These are phyloP conservation scores for Magnolia officinalis DNA, from an alignment of 164 flowering plant species.

Conservation along the genomic window DNA sequence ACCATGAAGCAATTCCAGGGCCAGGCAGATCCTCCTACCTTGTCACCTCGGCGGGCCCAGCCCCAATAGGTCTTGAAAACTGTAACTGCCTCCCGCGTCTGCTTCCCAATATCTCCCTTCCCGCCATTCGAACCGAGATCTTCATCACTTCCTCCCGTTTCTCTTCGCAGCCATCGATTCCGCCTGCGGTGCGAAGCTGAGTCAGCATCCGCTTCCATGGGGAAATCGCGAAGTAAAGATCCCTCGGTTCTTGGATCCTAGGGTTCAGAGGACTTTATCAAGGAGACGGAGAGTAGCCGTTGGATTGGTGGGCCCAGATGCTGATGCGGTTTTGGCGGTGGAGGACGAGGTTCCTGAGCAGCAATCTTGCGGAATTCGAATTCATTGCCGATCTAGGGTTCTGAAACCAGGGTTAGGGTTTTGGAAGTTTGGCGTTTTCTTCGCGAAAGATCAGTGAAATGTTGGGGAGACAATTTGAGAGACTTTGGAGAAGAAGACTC, in stretches of 20 bases:
- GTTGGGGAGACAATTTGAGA: no score
- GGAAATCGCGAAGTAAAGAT: background rate
- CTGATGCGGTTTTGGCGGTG: slow-evolving; percentile 3
- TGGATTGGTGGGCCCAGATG: background rate
- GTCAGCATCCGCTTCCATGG: slow-evolving; percentile 26
- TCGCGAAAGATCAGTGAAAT: no score
- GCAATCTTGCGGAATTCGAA: slow-evolving; percentile 10
- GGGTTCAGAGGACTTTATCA: slow-evolving; percentile 1
- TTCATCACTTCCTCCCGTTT: background rate
- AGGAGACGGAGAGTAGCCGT: background rate
- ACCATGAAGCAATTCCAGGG: slow-evolving; percentile 97
- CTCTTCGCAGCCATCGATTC: slow-evolving; percentile 15
- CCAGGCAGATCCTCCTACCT: slow-evolving; percentile 84
- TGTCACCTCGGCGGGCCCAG: slow-evolving; percentile 40
- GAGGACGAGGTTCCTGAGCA: slow-evolving; percentile 8
- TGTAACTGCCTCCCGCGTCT: slow-evolving; percentile 10
- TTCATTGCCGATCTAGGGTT: slow-evolving; percentile 15
- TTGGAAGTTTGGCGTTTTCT: background rate
- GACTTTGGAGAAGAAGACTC: no score
- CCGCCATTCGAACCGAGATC: slow-evolving; percentile 9
- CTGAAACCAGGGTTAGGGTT: background rate
- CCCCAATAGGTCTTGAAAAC: slow-evolving; percentile 85
- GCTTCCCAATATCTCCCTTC: slow-evolving; percentile 10
- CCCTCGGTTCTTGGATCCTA: background rate
- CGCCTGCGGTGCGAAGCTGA: slow-evolving; percentile 14